Base-by-base conservation (phyloP, 352 stramenopile genomes). In the Phytophthora megakarya region DNA sequence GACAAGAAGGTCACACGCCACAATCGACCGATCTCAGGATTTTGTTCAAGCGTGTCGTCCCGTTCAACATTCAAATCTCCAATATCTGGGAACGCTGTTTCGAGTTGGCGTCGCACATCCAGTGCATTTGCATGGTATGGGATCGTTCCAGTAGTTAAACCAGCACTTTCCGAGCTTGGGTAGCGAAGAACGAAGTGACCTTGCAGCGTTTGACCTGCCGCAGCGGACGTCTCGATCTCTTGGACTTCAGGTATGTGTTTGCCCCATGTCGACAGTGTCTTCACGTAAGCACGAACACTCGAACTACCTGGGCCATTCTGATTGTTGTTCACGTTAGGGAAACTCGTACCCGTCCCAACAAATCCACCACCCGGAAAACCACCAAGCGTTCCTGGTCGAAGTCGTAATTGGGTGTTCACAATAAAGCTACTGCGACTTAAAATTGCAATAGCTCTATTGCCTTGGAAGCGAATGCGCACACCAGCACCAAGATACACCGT, bases 1-100 rank as follows among this genome's bases (percentile, higher is more conserved):
- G 84, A 92, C 16, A 83, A 51, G 58, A 98, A 98, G 4, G 93
- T 98, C 21, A 98, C 82, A 1, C 80, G 86, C 94, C 95, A 98
- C 18, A 89, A 66, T 8, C 84, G 75, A 2, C 83, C 84, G 18
- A 89, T 86, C 58, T 92, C 75, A 0, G 80, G 70, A 0, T 86
- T 71, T 56, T 93, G 86, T 49, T 82, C 65, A 15, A 61, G 61
- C 13, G 54, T 67, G 25, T 89, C 85, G 21, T 86, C 71, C 13
- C 76, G 72, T 35, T 90, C 62, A 1, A 94, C 78, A 4, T 79
- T 50, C 0, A 92, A 38, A 3, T 70, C 59, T 1, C 76, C 79
- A 42, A 84, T 83, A 11, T 88, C 70, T 3, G 68, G 70, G 40
- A 83, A 88, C 9, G 70, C 67, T 13, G 65, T 81, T 67, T 93